Evolutionary conservation across 768 basidiomycete genomes (phyloP).

Genomic region (Tulasnella sp.): DNA sequence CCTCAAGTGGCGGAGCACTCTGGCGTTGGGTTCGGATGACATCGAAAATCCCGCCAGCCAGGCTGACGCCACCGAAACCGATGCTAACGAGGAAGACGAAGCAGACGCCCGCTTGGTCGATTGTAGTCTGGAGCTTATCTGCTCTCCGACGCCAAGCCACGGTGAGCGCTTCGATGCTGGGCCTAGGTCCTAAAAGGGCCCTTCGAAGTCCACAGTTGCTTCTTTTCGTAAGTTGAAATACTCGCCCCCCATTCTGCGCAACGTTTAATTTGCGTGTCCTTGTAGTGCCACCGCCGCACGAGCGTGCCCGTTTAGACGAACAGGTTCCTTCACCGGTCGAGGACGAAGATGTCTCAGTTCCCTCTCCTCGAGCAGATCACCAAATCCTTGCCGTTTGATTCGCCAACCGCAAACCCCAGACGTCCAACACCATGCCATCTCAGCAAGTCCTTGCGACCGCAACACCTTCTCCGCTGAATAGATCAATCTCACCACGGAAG

Average conservation of each 20-base stretch:
- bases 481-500: too few relatives aligned
- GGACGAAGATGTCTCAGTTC: too few relatives aligned
- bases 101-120: slow-evolving; percentile 23
- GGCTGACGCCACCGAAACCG: not conserved
- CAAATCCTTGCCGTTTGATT: too few relatives aligned
- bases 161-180: not conserved
- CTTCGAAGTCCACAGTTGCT: not conserved
- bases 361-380: too few relatives aligned
- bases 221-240: not conserved
- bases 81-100: slow-evolving; percentile 13
- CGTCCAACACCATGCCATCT: too few relatives aligned
- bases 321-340: not conserved
- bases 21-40: not conserved
- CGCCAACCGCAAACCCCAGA: too few relatives aligned
- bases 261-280: not conserved
- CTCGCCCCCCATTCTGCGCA: not conserved
- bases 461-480: too few relatives aligned
- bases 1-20: not conserved
- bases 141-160: not conserved
- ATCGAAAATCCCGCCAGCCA: slow-evolving; percentile 18
- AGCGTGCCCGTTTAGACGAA: not conserved
- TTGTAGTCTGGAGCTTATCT: slow-evolving; percentile 18
- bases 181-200: not conserved
- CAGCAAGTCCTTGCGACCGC: too few relatives aligned
- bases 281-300: not conserved